These are phyloP conservation scores for Eucalyptus rudis DNA, from an alignment of 345 rosid genomes.

Conservation along the genomic window DNA sequence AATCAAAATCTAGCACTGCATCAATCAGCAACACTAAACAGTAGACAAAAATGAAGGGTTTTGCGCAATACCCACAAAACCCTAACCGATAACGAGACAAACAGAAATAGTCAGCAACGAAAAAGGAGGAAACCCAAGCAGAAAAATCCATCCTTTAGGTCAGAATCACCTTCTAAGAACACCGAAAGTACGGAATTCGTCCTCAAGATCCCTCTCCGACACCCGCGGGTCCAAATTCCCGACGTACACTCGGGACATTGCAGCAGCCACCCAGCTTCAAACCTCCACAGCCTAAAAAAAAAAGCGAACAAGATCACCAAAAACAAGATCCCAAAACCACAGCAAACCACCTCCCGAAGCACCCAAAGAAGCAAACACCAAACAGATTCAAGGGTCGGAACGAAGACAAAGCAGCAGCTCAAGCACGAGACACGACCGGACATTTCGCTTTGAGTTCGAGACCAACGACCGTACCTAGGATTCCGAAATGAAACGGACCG, in stretches of 20 bases:
- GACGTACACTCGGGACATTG: constrained; percentile 67
- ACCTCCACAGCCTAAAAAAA: not conserved
- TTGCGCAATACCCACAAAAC: not conserved
- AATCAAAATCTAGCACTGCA: not conserved
- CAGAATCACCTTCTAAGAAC: constrained; percentile 47
- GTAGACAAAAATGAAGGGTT: not conserved
- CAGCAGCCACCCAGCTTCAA: not conserved
- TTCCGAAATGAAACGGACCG: not conserved
- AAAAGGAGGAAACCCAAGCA: not conserved
- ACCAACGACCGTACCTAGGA: not conserved
- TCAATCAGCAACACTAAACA: not conserved
- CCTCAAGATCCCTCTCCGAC: constrained; percentile 71
- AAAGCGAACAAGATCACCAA: not conserved
- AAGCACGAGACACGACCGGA: not conserved
- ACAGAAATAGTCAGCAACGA: not conserved
- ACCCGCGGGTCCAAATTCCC: constrained; percentile 69
- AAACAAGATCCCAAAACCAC: not conserved
- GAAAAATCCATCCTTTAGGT: not conserved
- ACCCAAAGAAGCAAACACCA: not conserved
- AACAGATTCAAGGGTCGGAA: not conserved
- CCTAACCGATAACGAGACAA: not conserved
- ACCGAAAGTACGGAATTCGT: constrained; percentile 64
- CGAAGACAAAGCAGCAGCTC: not conserved
- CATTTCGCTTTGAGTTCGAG: not conserved
- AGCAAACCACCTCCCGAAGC: not conserved